Conservation (phyloP, 2,329 filamentous ascomycete genomes). For the Cyphellophora europaea region DNA sequence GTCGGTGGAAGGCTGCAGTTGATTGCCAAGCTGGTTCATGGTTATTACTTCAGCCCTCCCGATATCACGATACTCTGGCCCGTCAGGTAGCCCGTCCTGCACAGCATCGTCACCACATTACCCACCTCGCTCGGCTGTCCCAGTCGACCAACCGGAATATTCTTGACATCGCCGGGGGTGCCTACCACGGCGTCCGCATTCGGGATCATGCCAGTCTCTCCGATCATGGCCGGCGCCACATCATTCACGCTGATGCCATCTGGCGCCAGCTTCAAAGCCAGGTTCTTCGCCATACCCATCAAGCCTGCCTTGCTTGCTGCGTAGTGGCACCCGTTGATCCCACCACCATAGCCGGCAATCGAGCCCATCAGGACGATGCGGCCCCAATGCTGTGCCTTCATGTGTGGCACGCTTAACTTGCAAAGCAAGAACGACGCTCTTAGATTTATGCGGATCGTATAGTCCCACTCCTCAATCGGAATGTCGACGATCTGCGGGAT, state of each 20-base stretch:
- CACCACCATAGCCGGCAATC: slow-evolving; percentile 54
- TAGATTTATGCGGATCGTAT: slow-evolving; percentile 53
- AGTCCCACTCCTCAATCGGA: slow-evolving; percentile 54
- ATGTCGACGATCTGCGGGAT: slow-evolving; percentile 50
- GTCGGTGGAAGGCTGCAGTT: too few relatives aligned
- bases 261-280: slow-evolving; percentile 49
- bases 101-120: slow-evolving; percentile 52
- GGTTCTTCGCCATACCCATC: slow-evolving; percentile 56
- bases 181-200: slow-evolving; percentile 41
- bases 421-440: slow-evolving; percentile 53
- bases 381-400: slow-evolving; percentile 53
- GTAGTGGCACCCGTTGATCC: slow-evolving; percentile 51
- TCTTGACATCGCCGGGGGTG: slow-evolving; percentile 49
- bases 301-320: slow-evolving; percentile 52
- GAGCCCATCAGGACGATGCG: slow-evolving; percentile 56
- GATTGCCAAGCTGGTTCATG: too few relatives aligned
- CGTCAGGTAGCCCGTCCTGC: slow-evolving; percentile 51
- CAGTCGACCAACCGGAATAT: slow-evolving; percentile 50
- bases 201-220: slow-evolving; percentile 54
- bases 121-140: slow-evolving; percentile 52
- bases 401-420: slow-evolving; percentile 51
- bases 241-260: slow-evolving; percentile 58
- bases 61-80: slow-evolving; percentile 46
- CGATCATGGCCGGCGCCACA: slow-evolving; percentile 61
- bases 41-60: slow-evolving; percentile 40